phyloP scores from a whole-genome alignment of 495 filamentous ascomycete genomes.

The Aspergillus ellipticus region DNA sequence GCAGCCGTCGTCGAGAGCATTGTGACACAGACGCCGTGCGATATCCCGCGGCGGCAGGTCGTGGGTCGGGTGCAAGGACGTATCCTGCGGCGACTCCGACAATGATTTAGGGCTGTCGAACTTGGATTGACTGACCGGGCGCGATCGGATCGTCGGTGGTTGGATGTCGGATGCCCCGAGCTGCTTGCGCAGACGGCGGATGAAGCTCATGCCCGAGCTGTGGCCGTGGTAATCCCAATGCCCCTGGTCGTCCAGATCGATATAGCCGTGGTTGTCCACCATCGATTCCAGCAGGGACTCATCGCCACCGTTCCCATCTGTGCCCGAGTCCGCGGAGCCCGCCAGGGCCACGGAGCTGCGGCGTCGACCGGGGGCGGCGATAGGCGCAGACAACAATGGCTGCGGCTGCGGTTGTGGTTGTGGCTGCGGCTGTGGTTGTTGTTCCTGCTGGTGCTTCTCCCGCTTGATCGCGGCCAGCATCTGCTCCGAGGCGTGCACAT shows the following conservation, averaged over 20 bases:
- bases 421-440: conserved; percentile 8
- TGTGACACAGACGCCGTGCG: conserved; percentile 66
- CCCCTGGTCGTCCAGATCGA: conserved; percentile 88
- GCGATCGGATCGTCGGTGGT: conserved; percentile 35
- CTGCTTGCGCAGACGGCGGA: conserved; percentile 79
- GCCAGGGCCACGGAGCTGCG: conserved; percentile 10
- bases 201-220: conserved; percentile 86
- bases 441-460: conserved; percentile 16
- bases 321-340: conserved; percentile 14
- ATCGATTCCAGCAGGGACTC: conserved; percentile 89
- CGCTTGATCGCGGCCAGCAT: conserved; percentile 28
- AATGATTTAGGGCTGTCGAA: conserved; percentile 70
- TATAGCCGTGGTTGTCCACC: conserved; percentile 83
- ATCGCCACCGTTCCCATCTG: conserved; percentile 38
- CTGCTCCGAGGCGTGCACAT: conserved; percentile 59
- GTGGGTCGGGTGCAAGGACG: conserved; percentile 48
- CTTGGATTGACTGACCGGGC: conserved; percentile 43
- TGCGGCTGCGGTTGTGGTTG: conserved; percentile 5
- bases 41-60: conserved; percentile 68
- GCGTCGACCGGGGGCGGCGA: conserved; percentile 11
- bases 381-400: neutral
- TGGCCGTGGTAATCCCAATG: conserved; percentile 94
- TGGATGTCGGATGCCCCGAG: conserved; percentile 60
- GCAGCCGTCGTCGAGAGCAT: conserved; percentile 79
- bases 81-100: conserved; percentile 57